Percentiles rank a stretch among this genome's conserved stretches.
Conservation (phyloP, 805 yeast species). For the Suhomyces sp. region DNA sequence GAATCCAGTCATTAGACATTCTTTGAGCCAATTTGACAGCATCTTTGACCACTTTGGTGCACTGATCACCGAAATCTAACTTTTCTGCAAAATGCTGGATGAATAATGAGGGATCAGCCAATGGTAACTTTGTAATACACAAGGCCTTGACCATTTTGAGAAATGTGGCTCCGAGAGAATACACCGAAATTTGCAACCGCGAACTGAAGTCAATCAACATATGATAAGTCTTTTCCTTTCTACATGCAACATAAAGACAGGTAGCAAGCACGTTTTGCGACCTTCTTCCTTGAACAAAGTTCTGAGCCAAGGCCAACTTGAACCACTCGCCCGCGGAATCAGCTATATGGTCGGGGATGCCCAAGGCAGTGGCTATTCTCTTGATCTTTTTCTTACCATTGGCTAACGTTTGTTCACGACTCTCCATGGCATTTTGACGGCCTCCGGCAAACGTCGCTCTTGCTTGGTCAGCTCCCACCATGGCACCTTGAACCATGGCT, state of each 20-base stretch:
- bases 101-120: slow-evolving; percentile 91
- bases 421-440: slow-evolving; percentile 73
- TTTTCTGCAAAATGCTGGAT: slow-evolving; percentile 92
- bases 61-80: slow-evolving; percentile 74
- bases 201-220: slow-evolving; percentile 96
- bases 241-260: slow-evolving; percentile 91
- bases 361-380: slow-evolving; percentile 74
- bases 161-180: slow-evolving; percentile 93
- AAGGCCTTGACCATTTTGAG: slow-evolving; percentile 86
- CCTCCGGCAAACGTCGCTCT: slow-evolving; percentile 63
- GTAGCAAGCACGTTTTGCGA: slow-evolving; percentile 95
- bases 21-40: slow-evolving; percentile 84
- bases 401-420: slow-evolving; percentile 83
- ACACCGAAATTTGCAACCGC: slow-evolving; percentile 84
- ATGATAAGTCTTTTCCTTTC: slow-evolving; percentile 87
- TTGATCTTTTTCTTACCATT: slow-evolving; percentile 80
- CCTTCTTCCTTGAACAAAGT: slow-evolving; percentile 95
- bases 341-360: slow-evolving; percentile 79
- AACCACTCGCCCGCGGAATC: slow-evolving; percentile 91
- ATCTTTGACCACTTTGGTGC: slow-evolving; percentile 76
- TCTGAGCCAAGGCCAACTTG: slow-evolving; percentile 77
- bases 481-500: slow-evolving; percentile 93
- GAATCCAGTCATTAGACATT: slow-evolving; percentile 95
- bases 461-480: slow-evolving; percentile 83
- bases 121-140: slow-evolving; percentile 73